Evolutionary conservation across 495 filamentous ascomycete genomes (phyloP), one percentile per base, ranked within the genome.

Genomic region (Lindgomyces ingoldianus): DNA sequence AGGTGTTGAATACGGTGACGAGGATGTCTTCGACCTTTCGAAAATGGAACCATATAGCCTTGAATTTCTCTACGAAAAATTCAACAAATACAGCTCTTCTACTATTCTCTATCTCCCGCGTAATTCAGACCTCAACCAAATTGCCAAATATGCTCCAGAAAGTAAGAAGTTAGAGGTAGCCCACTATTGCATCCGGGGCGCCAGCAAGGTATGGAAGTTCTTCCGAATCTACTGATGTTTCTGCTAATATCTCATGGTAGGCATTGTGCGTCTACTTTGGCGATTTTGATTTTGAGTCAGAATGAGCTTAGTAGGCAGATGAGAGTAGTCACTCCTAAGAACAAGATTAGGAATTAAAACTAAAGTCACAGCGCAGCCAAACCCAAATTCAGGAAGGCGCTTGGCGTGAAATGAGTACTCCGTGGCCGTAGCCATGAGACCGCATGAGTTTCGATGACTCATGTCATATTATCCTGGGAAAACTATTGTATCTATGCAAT

Each of bases 131-230:
- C 65, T 98, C 19, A 82, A 86, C 24, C 95, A 98, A 72, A 77
- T 98, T 39, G 91, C 91, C 2, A 78, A 78, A 64, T 74, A 87
- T 54, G 83, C 81, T 1, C 80, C 84, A 50, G 73, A 78, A 10
- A 81, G 74, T 1, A 65, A 70, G 44, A 84, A 83, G 72, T 75
- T 90, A 8, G 83, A 88, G 19, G 87, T 92, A 25, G 83, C 90
- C 49, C 94, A 98, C 76, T 98, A 98, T 73, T 96, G 91, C 74
- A 87, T 94, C 76, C 81, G 89, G 57, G 90, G 91, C 9, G 89
- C 89, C 2, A 96, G 94, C 74, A 98, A 97, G 77, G 90, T 79
- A 61, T 26, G 44, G 18, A 30, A 36, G 11, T 18, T 42, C 6
- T 51, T 46, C 55, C 54, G 4, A 27, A 58, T 12, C 52, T 29